A percentile compares a stretch with the other conserved stretches of the same genome.
phyloP scores from a whole-genome alignment of 148 eudicot genomes.

The Heliamphora exappendiculata region DNA sequence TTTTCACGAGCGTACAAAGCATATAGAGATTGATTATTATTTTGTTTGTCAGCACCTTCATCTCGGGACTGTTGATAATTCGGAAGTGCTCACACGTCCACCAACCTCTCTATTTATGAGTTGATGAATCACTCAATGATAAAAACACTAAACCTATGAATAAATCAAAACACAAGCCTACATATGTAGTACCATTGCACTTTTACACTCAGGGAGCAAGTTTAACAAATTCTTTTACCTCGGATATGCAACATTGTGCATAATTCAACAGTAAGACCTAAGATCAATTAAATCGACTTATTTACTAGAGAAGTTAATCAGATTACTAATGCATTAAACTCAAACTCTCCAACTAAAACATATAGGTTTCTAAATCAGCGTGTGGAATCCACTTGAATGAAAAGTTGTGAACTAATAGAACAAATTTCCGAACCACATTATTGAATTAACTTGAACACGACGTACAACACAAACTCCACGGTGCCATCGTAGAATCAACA shows the following conservation, averaged over 20 bases:
- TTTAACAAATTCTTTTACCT: neutral
- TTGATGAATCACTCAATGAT: too few species aligned
- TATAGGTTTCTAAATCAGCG: neutral
- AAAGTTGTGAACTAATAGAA: neutral
- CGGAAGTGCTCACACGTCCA: too few species aligned
- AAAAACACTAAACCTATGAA: too few species aligned
- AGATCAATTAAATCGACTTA: neutral
- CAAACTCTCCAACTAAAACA: neutral
- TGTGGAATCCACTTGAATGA: neutral
- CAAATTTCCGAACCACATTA: neutral
- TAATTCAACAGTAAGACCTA: neutral
- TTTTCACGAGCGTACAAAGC: too few species aligned
- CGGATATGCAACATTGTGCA: neutral
- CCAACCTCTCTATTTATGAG: too few species aligned
- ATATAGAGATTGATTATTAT: too few species aligned
- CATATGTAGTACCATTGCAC: too few species aligned
- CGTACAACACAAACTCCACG: neutral
- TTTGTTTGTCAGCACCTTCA: too few species aligned
- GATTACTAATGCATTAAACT: neutral
- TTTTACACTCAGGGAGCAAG: too few species aligned
- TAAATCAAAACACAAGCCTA: too few species aligned
- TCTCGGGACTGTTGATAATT: too few species aligned
- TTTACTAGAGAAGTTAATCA: neutral
- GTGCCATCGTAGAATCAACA: neutral
- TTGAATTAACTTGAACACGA: neutral